Evolutionary conservation across 2,329 filamentous ascomycete genomes (phyloP), one percentile per base, ranked within the genome.

Genomic region (Hypocrella siamensis): DNA sequence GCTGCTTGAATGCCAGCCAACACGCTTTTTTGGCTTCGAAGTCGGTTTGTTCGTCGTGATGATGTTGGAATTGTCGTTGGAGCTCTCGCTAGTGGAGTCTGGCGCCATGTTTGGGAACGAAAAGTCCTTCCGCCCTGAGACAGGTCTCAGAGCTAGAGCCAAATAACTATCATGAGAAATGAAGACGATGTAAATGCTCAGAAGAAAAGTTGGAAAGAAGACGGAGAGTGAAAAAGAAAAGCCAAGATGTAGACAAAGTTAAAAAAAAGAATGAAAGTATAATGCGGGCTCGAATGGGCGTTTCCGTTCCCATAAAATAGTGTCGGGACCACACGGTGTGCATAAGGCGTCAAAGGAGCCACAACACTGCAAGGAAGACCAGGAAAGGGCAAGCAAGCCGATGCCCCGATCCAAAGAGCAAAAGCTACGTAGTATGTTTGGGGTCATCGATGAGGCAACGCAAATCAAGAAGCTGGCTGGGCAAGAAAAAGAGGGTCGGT

Each of bases 21-120:
- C 56, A 27, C 49, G 47, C 47, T 60, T 60, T 49, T 60, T 60
- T 31, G 54, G 51, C 39, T 44, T 58, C 31, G 45, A 49, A 31
- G 40, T 35, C 17, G 53, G 49, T 21, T 49, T 51, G 33, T 44
- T 31, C 14, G 31, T 21, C 6, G 33, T 33, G 41, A 35, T 45
- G 41, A 40, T 46, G 46, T 29, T 29, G 21, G 29, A 21, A 19
- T 43, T 51, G 14, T 43, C 40, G 17, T 40, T 41, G 31, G 38
- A 42, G 36, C 42, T 51, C 36, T 46, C 48, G 35, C 42, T 47
- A 29, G 39, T 47, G 28, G 38, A 29, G 33, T 44, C 41, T 15
- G 35, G 33, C 31, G 42, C 39, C 40, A 43, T 43, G 37, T 35
- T 34, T 38, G 35, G 34, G 25, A 35, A 35, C 30, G 36, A 35